Evolutionary conservation across 1,284 basidiomycete genomes (phyloP), one percentile per base, ranked within the genome.

Genomic region (Fomitopsis betulina): DNA sequence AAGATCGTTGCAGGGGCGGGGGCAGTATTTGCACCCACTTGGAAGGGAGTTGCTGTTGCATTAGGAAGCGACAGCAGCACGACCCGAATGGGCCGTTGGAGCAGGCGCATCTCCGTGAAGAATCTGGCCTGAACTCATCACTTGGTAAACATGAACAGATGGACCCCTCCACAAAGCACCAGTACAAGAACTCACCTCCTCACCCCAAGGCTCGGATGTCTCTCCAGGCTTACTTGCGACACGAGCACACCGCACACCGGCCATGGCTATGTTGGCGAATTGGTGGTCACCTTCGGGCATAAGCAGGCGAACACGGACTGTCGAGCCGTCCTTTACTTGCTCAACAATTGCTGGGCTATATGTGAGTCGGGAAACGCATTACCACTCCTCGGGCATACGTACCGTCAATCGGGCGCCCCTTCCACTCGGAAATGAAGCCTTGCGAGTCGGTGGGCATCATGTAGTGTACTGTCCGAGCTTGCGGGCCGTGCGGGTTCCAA

Each of bases 271-370:
- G 68, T 92, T 95, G 70, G 88, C 80, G 62, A 94, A 79, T 75
- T 96, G 94, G 69, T 99, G 96, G 59, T 91, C 87, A 23, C 86
- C 87, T 50, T 93, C 86, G 35, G 94, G 89, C 75, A 98, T 84
- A 51, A 98, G 77, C 45, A 98, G 82, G 54, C 97, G 87, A 54
- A 92, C 86, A 33, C 96, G 91, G 38, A 98, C 78, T 54, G 94
- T 96, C 42, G 91, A 91, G 52, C 96, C 96, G 71, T 99, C 96
- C 55, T 92, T 85, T 57, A 98, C 94, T 73, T 93, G 89, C 75
- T 99, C 96, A 60, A 99, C 93, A 62, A 96, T 84, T 55, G 90
- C 94, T 94, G 60, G 4, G 37, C 55, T n/a, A 10, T 54, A 42
- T 57, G 45, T 45, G 6, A 21, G 12, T 30, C 30, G 2, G 5